Evolutionary conservation across 306 rosid genomes (phyloP).

Genomic region (Casuarina equisetifolia): DNA sequence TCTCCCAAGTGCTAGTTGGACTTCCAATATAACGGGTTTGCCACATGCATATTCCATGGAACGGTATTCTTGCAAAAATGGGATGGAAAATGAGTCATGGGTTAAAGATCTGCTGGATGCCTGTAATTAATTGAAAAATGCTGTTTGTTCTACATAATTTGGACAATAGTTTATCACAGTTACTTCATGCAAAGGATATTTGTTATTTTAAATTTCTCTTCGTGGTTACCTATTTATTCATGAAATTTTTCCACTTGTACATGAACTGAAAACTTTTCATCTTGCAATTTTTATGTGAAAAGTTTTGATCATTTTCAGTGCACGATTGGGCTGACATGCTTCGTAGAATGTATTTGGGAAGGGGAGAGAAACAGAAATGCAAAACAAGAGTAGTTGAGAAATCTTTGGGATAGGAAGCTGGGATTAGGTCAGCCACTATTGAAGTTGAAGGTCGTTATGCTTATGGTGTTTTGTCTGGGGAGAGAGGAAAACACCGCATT

Average conservation of each 20-base stretch:
- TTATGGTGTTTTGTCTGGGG: slow-evolving; percentile 92
- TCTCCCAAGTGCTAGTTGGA: not conserved
- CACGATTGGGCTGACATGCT: slow-evolving; percentile 99
- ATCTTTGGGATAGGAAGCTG: slow-evolving; percentile 94
- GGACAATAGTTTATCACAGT: not conserved
- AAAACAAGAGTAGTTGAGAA: slow-evolving; percentile 87
- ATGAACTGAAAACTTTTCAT: slow-evolving; percentile 31
- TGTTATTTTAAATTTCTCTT: slow-evolving; percentile 6
- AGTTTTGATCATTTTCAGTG: slow-evolving; percentile 62
- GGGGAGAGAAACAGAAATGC: slow-evolving; percentile 93
- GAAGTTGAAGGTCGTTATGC: slow-evolving; percentile 98
- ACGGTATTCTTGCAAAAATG: not conserved
- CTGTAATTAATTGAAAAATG: not conserved
- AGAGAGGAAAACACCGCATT: slow-evolving; percentile 92
- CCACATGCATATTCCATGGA: not conserved
- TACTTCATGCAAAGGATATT: not conserved
- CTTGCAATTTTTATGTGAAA: slow-evolving; percentile 35
- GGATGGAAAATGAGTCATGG: not conserved
- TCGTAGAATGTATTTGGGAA: slow-evolving; percentile 90
- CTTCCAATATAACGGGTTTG: not conserved
- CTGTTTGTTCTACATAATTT: not conserved
- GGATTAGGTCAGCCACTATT: slow-evolving; percentile 88
- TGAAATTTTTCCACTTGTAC: slow-evolving; percentile 31
- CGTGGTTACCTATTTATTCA: not conserved
- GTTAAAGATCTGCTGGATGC: not conserved